Percentiles rank a stretch among this genome's conserved stretches.
Evolutionary conservation across 108 stramenopile genomes (phyloP).

Genomic region (Nannochloropsis salina): DNA sequence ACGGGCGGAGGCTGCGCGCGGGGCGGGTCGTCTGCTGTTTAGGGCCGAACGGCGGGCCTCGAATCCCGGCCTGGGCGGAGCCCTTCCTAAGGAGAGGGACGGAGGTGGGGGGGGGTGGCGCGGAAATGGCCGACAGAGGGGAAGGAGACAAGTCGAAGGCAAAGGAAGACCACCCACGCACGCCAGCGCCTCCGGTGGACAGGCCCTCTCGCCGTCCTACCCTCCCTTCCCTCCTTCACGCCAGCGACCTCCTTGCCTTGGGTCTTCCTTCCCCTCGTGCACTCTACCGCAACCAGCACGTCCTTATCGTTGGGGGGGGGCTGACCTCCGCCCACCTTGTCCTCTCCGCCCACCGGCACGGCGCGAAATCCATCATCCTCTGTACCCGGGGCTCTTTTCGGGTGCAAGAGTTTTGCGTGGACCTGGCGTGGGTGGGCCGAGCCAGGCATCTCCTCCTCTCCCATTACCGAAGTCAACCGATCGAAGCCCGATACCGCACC

Average conservation of each 20-base stretch:
- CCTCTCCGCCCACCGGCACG: background rate
- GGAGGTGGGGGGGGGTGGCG: background rate
- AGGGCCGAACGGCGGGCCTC: background rate
- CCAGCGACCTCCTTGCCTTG: background rate
- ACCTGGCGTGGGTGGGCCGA: background rate
- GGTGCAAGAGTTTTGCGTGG: background rate
- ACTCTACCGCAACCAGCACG: background rate
- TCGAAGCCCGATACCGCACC: background rate
- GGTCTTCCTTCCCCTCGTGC: background rate
- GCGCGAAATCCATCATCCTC: background rate
- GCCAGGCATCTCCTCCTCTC: background rate
- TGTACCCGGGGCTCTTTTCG: background rate
- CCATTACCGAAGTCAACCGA: background rate
- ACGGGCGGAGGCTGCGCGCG: background rate
- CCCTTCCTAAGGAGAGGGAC: background rate
- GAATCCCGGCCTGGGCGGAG: background rate
- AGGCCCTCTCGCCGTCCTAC: too few species aligned
- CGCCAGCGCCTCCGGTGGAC: too few species aligned
- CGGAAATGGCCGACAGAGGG: background rate
- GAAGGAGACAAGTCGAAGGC: background rate
- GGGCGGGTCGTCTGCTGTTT: background rate
- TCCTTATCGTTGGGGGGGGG: background rate
- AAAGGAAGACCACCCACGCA: background rate
- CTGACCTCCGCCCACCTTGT: conserved; percentile 2
- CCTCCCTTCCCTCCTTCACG: background rate